Base-by-base conservation (phyloP, 495 filamentous ascomycete species). In the Podospora tetraspora region DNA sequence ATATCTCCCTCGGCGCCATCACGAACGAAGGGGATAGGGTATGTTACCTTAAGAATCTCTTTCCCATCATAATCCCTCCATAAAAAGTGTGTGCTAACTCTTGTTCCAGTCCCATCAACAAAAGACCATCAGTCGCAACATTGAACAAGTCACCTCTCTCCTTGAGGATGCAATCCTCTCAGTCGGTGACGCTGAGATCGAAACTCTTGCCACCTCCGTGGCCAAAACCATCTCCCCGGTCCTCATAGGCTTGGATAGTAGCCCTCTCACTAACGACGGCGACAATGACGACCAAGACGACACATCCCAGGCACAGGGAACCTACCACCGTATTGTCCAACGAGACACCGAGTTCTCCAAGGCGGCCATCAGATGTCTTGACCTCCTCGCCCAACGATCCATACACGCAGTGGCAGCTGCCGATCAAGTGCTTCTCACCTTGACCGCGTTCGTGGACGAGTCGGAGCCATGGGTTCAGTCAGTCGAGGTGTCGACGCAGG, bases 391-490 rank as follows among this genome's bases (percentile, higher is more conserved):
- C 6, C 23, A 34, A 11, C 22, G 23, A 29, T 25, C 58, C 23
- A 25, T 29, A 60, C 24, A 24, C 11, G 59, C 59, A 6, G 27
- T 52, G 43, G 43, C 43, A 52, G 43, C 6, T 52, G 43, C 43
- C 0, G 43, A 52, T 52, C 43, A 52, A 52, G 43, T 52, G 19
- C 16, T 52, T 8, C 16, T 52, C 19, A 52, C 19, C 16, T 52
- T 52, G 43, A n/a, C 43, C 43, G 43, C 43, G 43, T 52, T 52
- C 16, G 43, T 9, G 43, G 43, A 52, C 63, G 8, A 24, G 22
- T 72, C 24, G 84, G 90, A 72, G 80, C 82, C 29, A 8, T 65
- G 23, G 43, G 56, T 59, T n/a, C 52, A 9, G 4, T 21, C 63
- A 24, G 52, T 1, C 21, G 69, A 78, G 30, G 71, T 76, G 25